Conservation (phyloP, 768 basidiomycete genomes). For the Terana coerulea region DNA sequence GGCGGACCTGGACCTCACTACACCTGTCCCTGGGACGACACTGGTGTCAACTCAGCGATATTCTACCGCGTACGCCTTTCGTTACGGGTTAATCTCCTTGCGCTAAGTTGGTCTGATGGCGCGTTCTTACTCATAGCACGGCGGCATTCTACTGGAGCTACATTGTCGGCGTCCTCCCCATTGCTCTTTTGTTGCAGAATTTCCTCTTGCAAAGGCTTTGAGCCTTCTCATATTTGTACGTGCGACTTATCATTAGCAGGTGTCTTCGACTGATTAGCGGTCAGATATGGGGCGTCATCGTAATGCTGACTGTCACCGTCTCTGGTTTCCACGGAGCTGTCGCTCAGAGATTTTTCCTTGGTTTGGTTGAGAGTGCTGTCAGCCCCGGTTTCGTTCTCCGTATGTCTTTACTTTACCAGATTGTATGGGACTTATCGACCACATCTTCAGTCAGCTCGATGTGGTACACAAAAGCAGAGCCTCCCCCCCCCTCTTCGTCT, state of each 20-base stretch:
- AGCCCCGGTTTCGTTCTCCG: slow-evolving; percentile 11
- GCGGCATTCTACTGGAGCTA: slow-evolving; percentile 12
- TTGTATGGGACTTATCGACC: too few relatives aligned
- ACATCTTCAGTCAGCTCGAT: slow-evolving; percentile 12
- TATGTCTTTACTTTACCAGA: too few relatives aligned
- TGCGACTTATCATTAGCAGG: too few relatives aligned
- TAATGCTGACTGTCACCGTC: slow-evolving; percentile 10
- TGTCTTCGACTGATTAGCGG: too few relatives aligned
- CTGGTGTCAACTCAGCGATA: slow-evolving; percentile 8
- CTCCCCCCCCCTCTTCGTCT: slow-evolving; percentile 11
- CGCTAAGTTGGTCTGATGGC: too few relatives aligned
- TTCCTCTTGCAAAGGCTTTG: slow-evolving; percentile 10
- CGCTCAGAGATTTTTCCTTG: slow-evolving; percentile 11
- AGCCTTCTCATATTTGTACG: slow-evolving; percentile 8
- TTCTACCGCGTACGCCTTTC: slow-evolving; percentile 10
- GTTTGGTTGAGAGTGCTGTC: slow-evolving; percentile 11
- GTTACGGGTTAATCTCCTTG: too few relatives aligned
- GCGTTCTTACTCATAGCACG: slow-evolving; percentile 4
- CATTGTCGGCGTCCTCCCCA: slow-evolving; percentile 10
- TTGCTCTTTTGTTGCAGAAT: slow-evolving; percentile 8
- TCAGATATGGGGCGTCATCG: slow-evolving; percentile 11
- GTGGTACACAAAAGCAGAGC: slow-evolving; percentile 13
- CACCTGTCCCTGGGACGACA: slow-evolving; percentile 6
- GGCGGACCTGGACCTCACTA: slow-evolving; percentile 6
- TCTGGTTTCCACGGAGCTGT: slow-evolving; percentile 6